Base-by-base conservation (phyloP, 2,329 filamentous ascomycete genomes). In the Xylariaceae sp. region DNA sequence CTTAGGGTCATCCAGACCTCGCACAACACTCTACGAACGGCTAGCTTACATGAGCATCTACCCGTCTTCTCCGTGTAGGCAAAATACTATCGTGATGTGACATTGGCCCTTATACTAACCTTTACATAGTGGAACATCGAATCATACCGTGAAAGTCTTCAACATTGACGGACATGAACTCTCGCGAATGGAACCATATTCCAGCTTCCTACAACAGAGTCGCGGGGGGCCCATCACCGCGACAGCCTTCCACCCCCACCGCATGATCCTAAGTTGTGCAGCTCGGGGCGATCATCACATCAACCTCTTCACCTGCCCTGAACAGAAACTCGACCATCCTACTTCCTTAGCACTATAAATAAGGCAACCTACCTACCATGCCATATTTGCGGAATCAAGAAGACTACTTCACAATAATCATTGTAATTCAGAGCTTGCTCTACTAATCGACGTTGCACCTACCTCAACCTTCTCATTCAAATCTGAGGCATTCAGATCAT, bases 221-320 rank as follows among this genome's bases (percentile, higher is more conserved):
- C 85, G 88, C 41, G 83, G 85, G 46, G 81, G 84, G 6, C 86
- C 93, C 1, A 94, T 98, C 55, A 84, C 90, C 3, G 80, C 87
- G 27, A 95, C 92, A 7, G 86, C 91, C 0, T 98, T 97, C 73
- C 93, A 98, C 68, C 93, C 93, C 1, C 93, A 98, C 66, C 82
- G 86, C 42, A 91, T 95, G 70, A 84, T 96, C 66, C 77, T 98
- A 50, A 91, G 89, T 27, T 93, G 87, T 59, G 87, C 91, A 2
- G 88, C 90, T 4, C 77, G 88, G 35, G 88, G 90, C 45, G 91
- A 96, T 63, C 82, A 91, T 49, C 88, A 96, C 64, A 83, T 98
- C 60, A 96, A 95, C 64, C 75, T 97, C 22, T 94, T 92, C 61
- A 83, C 80, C 23, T 90, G 86, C 66, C 77, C 81, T 49, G 74